Conservation (phyloP, 176 grass and related monocot genomes). For the Hordeum marinum region DNA sequence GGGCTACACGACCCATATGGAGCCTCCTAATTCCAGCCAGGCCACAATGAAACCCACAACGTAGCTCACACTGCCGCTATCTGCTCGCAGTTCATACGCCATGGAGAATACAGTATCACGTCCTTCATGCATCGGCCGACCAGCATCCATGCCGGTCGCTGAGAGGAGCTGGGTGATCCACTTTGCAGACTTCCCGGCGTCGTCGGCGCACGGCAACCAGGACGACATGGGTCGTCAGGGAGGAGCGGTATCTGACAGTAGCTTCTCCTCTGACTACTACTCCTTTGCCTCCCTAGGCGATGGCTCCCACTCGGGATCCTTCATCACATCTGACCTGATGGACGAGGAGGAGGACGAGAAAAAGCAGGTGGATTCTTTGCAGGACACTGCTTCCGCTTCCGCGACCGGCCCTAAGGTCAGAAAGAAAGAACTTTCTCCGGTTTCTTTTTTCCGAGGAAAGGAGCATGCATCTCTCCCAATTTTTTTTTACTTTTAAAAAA, state of each 20-base stretch:
- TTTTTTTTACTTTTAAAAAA: too few species aligned
- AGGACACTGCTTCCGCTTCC: conserved; percentile 63
- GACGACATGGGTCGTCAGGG: not conserved
- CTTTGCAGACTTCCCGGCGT: conserved; percentile 29
- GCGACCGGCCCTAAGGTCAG: conserved; percentile 42
- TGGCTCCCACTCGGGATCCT: conserved; percentile 7
- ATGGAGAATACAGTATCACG: conserved; percentile 27
- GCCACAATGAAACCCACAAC: not conserved
- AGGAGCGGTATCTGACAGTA: not conserved
- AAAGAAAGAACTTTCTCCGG: not conserved
- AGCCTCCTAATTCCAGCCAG: not conserved
- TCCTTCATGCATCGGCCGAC: conserved; percentile 21
- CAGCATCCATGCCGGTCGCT: conserved; percentile 21
- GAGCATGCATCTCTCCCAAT: too few species aligned
- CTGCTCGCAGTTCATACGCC: not conserved
- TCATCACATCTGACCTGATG: conserved; percentile 42
- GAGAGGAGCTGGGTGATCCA: conserved; percentile 53
- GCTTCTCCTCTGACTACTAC: conserved; percentile 31
- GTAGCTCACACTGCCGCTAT: not conserved
- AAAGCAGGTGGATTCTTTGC: conserved; percentile 27
- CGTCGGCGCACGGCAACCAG: not conserved
- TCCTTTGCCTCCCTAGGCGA: conserved; percentile 16
- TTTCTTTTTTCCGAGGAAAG: not conserved
- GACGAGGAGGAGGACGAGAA: not conserved
- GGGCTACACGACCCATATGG: not conserved